Base-by-base conservation (phyloP, 768 basidiomycete genomes). In the Crassisporium funariophilum region DNA sequence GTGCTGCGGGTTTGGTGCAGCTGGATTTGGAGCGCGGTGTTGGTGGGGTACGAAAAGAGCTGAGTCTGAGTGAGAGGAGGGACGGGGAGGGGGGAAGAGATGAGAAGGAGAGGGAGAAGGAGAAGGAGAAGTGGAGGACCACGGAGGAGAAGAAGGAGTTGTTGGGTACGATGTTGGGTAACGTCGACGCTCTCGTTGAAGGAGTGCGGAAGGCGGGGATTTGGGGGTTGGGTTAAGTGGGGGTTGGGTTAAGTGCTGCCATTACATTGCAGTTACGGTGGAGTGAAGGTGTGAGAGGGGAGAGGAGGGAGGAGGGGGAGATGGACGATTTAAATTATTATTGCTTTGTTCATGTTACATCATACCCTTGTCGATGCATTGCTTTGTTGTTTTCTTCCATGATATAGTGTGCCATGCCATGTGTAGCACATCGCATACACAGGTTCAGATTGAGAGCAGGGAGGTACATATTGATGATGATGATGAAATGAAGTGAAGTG, bases 141-240 rank as follows among this genome's bases (percentile, higher is more conserved):
- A 91, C 82, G 34, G 85, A 89, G 48, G 88, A 93, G 69, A 93
- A 93, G 72, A 91, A 86, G 65, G 81, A 83, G 61, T 63, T 89
- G 35, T 59, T 95, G 47, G 86, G 87, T 0, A 84, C 79, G 35
- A 85, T 93, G 82, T 66, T 95, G 35, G 92, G 91, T 3, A 95
- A 95, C 62, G 93, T 95, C 2, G 93, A 95, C 62, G 86, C 88
- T 22, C 75, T 95, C 8, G 90, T 95, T 4, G 90, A 91, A 52
- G 86, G 91, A 0, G 88, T 95, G 24, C 75, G 86, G 50, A 88
- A 84, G 65, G 90, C 89, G 0, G 91, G 91, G 0, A 83, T 94
- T 45, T 95, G 90, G 90, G 91, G 92, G 5, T 63, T 91, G 46
- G 82, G 66, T 25, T 65, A 52, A 53, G 37, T 33, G 37, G 90